A percentile compares a stretch with the other conserved stretches of the same genome.
These are phyloP conservation scores for Besnoitia besnoiti DNA, from an alignment of 169 alveolate species.

Conservation along the genomic window DNA sequence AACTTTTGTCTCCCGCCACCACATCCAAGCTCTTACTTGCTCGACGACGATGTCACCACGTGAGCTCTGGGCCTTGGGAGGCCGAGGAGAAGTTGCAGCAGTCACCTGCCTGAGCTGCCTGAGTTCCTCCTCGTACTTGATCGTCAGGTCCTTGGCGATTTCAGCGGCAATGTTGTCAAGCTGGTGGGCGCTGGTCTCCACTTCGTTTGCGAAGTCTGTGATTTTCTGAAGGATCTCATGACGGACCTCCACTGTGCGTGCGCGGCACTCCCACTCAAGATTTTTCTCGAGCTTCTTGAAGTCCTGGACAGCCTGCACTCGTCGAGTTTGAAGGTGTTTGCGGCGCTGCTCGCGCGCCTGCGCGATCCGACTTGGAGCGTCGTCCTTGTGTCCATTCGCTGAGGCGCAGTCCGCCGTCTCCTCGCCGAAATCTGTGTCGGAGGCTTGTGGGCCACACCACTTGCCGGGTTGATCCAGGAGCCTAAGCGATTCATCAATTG, in stretches of 20 bases:
- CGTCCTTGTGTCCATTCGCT: too few species aligned
- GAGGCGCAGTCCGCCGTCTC: too few species aligned
- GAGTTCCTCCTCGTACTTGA: neutral
- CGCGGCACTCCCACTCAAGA: neutral
- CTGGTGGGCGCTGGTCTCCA: neutral
- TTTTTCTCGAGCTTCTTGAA: neutral
- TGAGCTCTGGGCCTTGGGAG: too few species aligned
- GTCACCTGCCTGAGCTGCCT: too few species aligned
- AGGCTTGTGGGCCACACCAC: too few species aligned
- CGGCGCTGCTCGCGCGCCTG: neutral
- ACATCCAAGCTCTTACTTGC: too few species aligned
- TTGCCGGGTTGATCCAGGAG: too few species aligned
- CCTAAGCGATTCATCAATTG: neutral
- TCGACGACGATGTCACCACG: too few species aligned
- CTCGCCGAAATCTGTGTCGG: too few species aligned
- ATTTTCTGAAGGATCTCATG: slow-evolving; percentile 26
- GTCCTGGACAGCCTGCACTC: neutral
- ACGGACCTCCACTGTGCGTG: neutral
- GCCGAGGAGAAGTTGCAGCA: too few species aligned
- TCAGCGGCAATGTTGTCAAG: neutral
- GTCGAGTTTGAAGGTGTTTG: neutral
- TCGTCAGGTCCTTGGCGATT: neutral
- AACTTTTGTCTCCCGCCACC: too few species aligned
- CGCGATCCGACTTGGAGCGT: neutral
- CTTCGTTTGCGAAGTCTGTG: neutral